These are phyloP conservation scores for Penicillium sp. DNA, from an alignment of 2,329 filamentous ascomycete genomes.

Conservation along the genomic window DNA sequence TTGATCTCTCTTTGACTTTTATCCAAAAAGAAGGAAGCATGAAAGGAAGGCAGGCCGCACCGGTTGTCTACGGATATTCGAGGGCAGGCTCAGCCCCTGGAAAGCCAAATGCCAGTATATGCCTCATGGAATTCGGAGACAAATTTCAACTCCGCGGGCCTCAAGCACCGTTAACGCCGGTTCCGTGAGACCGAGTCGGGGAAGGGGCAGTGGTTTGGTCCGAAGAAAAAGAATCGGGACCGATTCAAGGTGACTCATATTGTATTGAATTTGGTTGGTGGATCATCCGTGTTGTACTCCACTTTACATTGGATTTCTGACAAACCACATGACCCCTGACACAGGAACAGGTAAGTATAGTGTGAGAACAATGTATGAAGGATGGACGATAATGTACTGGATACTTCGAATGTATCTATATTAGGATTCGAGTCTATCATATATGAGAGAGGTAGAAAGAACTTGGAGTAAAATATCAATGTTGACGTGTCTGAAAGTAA, in stretches of 20 bases:
- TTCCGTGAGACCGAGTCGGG: conserved; percentile 17
- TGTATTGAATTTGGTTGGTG: conserved; percentile 10
- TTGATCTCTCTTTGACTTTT: too few relatives aligned
- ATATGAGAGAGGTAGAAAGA: neutral
- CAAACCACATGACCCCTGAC: conserved; percentile 2
- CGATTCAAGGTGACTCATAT: conserved; percentile 18
- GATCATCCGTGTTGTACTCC: neutral
- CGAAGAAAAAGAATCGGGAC: conserved; percentile 28
- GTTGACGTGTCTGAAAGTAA: neutral
- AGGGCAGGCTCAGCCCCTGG: neutral
- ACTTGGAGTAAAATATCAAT: neutral
- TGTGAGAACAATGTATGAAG: neutral
- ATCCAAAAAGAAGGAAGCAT: too few relatives aligned
- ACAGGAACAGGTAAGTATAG: neutral
- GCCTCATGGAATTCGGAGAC: neutral
- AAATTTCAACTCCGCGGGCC: neutral
- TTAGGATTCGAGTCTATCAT: too few relatives aligned
- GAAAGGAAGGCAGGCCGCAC: neutral
- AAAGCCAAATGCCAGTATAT: neutral
- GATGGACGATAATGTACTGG: neutral
- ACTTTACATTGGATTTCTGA: neutral
- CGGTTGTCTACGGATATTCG: neutral
- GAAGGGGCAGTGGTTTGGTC: conserved; percentile 13
- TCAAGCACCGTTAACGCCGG: conserved; percentile 17
- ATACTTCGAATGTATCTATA: neutral